These are phyloP conservation scores for Aspergillus fructus DNA, from an alignment of 2,329 filamentous ascomycete species.

Conservation along the genomic window DNA sequence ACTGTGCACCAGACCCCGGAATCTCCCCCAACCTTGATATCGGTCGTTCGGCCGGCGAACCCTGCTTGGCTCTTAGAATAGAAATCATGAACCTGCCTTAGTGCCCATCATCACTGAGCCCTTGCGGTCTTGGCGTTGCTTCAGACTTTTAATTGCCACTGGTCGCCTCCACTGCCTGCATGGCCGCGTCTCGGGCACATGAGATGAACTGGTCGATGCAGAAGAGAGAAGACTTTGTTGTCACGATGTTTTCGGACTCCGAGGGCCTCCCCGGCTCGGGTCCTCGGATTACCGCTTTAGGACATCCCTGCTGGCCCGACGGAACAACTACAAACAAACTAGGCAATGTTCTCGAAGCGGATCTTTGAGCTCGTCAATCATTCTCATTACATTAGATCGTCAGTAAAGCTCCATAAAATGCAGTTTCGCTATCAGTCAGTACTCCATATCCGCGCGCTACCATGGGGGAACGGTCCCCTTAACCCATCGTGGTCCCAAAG, in stretches of 20 bases:
- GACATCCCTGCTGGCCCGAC: conserved; percentile 4
- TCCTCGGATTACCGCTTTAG: conserved; percentile 15
- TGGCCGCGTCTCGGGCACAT: background rate
- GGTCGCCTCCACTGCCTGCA: no score
- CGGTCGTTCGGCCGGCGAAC: background rate
- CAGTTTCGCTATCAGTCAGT: background rate
- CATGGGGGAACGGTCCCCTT: conserved; percentile 3
- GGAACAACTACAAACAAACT: background rate
- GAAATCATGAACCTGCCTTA: conserved; percentile 2
- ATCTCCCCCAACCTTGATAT: background rate
- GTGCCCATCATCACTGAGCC: background rate
- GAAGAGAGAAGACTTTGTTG: background rate
- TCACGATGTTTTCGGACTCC: background rate
- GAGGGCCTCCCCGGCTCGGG: background rate
- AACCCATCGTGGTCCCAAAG: conserved; percentile 39
- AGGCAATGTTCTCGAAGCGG: background rate
- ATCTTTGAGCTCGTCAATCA: background rate
- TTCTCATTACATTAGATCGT: conserved; percentile 4
- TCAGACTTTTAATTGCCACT: background rate
- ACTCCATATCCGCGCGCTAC: no score
- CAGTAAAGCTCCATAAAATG: background rate
- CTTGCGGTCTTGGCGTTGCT: background rate
- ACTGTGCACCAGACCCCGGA: background rate
- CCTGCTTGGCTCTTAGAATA: background rate
- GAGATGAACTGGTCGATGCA: no score